phyloP scores from a whole-genome alignment of 83 land plant genomes.

The Diphasiastrum complanatum region DNA sequence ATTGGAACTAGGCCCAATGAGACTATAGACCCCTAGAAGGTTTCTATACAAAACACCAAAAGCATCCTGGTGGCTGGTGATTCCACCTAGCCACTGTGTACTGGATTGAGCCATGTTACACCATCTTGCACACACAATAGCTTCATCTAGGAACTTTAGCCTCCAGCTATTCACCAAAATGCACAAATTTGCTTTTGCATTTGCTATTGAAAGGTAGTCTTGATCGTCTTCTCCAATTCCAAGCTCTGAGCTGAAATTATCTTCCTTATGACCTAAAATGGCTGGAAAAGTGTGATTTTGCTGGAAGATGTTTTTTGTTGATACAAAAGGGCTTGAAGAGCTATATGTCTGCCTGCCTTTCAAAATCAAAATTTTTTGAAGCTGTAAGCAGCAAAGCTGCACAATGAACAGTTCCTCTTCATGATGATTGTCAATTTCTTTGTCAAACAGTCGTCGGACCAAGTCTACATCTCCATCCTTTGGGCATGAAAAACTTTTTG shows the following conservation, averaged over 20 bases:
- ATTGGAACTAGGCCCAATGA: constrained; percentile 28
- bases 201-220: background rate
- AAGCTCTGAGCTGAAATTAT: constrained; percentile 43
- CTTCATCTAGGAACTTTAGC: constrained; percentile 1
- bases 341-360: background rate
- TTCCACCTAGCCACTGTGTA: constrained; percentile 77
- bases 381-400: constrained; percentile 82
- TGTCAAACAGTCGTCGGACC: constrained; percentile 84
- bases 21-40: constrained; percentile 55
- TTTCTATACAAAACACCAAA: constrained; percentile 68
- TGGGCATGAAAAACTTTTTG: constrained; percentile 27
- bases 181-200: background rate
- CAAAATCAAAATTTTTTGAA: constrained; percentile 43
- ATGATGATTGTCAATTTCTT: constrained; percentile 95
- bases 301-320: background rate
- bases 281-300: background rate
- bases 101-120: constrained; percentile 6
- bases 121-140: constrained; percentile 8
- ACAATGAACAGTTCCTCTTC: constrained; percentile 76
- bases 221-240: constrained; percentile 16
- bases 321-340: background rate
- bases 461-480: constrained; percentile 40
- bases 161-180: background rate
- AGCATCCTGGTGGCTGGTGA: constrained; percentile 86
- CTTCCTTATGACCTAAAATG: constrained; percentile 39